Base-by-base conservation (phyloP, 306 rosid species). In the Urtica urens region DNA sequence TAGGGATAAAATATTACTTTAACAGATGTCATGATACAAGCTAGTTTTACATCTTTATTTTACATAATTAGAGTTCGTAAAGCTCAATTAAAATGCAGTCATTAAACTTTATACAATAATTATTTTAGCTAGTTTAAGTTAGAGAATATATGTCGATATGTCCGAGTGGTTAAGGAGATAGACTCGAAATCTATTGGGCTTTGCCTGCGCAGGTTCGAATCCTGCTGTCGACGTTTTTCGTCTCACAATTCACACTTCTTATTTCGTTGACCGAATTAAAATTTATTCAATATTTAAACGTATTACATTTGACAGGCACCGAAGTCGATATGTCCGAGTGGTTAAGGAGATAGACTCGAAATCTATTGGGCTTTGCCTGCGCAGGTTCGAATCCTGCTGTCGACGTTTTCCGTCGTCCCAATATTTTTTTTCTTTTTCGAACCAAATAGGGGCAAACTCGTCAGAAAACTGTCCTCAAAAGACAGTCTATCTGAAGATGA, bases 361-460 rank as follows among this genome's bases (percentile, higher is more conserved):
- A 45, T 45, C 49, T 45, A 29, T 45, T 45, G 49, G 49, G 49
- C 69, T 50, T 10, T 57, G 69, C 74, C 74, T 69, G 74, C 74
- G 74, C 74, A 69, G 74, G 74, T 69, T 69, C 74, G 62, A 69
- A 62, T 69, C 69, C 69, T 69, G 69, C 69, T 69, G 71, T 70
- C 71, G 71, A 70, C 76, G 71, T 0, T 13, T 8, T 0, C 9
- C 0, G 5, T 0, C 14, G 9, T 11, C 2, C 14, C 6, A 0
- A 3, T 16, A 27, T 46, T 16, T 10, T 44, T 44, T 17, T 45
- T 43, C 4, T 16, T 29, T 5, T 19, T 40, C 5, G 1, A 37
- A 37, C n/a, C n/a, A n/a, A n/a, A n/a, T n/a, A n/a, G n/a, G 49
- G 70, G 7, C 24, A 59, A 48, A 48, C 19, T 37, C 21, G 64